Evolutionary conservation across 768 basidiomycete genomes (phyloP), one percentile per base, ranked within the genome.

Genomic region (Hemileccinum rubropunctum): DNA sequence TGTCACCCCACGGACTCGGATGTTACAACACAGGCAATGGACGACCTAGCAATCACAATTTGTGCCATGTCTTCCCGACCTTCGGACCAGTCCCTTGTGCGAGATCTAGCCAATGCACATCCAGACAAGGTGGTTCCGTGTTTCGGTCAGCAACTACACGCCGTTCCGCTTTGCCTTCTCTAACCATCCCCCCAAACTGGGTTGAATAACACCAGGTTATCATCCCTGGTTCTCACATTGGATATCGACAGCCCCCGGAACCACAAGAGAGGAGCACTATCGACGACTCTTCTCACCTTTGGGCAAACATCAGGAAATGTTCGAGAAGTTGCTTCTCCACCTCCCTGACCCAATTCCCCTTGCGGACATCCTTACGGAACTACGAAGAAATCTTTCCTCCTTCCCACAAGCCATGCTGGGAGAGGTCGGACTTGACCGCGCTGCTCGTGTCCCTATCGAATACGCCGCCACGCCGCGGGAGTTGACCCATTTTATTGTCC

Each of bases 161-260:
- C 36, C 51, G 39, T 47, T 39, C 51, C 53, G 9, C 44, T 50
- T 43, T 48, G 57, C 45, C 37, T 54, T 51, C 35, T 48, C 42
- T 61, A 23, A 47, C 18, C 48, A 42, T 34, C 14, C 20, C 47
- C 47, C 46, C 32, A 52, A 41, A 58, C 40, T 36, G 45, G 43
- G 47, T 47, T 30, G 39, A 48, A 47, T 28, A 41, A 18, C 18
- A 42, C n/a, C 59, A 93, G 91, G 95, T 39, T 84, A 92, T 61
- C 95, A 98, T 64, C 95, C 95, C 2, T 98, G 95, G 95, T 95
- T 90, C 69, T 78, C 85, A 3, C 83, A 97, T 66, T 76, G 76
- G 54, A 90, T 97, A 59, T 78, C 86, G 27, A 59, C 79, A 47
- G 64, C 58, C 42, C 60, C 67, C 13, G 56, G 38, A 9, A 51